Base-by-base conservation (phyloP, 306 rosid species). In the Medicago ruthenica region DNA sequence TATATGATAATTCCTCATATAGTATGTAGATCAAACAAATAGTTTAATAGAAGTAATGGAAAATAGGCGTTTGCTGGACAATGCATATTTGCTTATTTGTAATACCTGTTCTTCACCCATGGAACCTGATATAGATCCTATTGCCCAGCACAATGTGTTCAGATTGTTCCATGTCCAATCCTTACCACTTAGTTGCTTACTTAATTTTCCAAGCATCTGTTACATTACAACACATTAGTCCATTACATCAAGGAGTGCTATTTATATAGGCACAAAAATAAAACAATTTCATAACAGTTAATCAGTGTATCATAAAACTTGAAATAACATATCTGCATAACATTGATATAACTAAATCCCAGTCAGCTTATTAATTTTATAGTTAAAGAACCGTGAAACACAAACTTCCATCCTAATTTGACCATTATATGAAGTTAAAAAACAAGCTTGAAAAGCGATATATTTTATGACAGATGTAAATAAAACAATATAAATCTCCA, bases 101-200 rank as follows among this genome's bases (percentile, higher is more conserved):
- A 14, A 45, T 77, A 91, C 98, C 97, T 95, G 98, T 54, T 95
- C 97, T 83, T 95, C 98, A 76, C 84, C 50, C 98, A 95, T 95
- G 71, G 97, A 95, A 79, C 98, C 98, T 60, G 98, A 95, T 81
- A 95, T 95, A 34, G 98, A 95, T 58, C 98, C 98, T 81, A 95
- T 95, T 34, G 97, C 97, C 99, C 97, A 95, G 83, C 99, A 95
- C 17, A 95, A 62, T 6, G 99, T 95, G 89, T 95, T 95, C 80
- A 95, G 82, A 85, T 88, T 92, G 87, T 92, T 95, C 99, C 99
- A 95, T 63, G 95, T 86, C 97, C 97, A 95, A 84, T 95, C 97
- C 83, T 92, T 97, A 15, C 97, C 93, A 73, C 86, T 88, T 67
- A 92, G 88, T 69, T 95, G 99, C 71, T 88, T 90, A 81, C 93